Evolutionary conservation across 179 eudicot species (phyloP).

Genomic region (Spinacia oleracea): DNA sequence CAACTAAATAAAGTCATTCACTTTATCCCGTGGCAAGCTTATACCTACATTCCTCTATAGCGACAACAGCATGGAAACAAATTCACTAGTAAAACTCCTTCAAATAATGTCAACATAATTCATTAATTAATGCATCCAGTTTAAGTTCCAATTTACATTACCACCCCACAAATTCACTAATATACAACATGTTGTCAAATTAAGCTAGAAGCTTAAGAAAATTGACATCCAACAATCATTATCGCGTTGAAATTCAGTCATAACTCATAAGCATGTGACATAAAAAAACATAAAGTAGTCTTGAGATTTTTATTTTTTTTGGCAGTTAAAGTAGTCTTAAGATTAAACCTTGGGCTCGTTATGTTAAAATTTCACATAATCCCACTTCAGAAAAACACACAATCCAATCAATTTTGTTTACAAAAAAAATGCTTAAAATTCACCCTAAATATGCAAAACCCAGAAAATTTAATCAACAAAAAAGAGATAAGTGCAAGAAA

Average conservation of each 20-base stretch:
- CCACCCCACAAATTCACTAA: not conserved
- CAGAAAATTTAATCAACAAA: not conserved
- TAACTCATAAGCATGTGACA: not conserved
- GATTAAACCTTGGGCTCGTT: too few relatives aligned
- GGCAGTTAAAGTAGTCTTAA: too few relatives aligned
- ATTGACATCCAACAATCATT: conserved; percentile 1
- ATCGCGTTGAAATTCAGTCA: not conserved
- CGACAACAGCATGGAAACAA: not conserved
- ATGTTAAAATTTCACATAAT: too few relatives aligned
- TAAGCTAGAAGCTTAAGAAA: not conserved
- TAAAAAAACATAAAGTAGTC: not conserved
- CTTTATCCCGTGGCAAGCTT: not conserved
- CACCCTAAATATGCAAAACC: not conserved
- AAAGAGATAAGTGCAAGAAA: not conserved
- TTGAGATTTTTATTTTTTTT: too few relatives aligned
- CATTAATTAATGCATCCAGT: not conserved
- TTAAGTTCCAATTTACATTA: not conserved
- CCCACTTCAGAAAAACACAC: not conserved
- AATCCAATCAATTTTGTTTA: not conserved
- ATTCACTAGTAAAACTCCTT: not conserved
- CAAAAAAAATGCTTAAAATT: not conserved
- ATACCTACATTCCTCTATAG: not conserved
- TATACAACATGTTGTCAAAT: not conserved
- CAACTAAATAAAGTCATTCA: not conserved
- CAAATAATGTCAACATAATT: not conserved